Evolutionary conservation across 2,329 filamentous ascomycete genomes (phyloP), one percentile per base, ranked within the genome.

Genomic region (Talaromyces atroroseus): DNA sequence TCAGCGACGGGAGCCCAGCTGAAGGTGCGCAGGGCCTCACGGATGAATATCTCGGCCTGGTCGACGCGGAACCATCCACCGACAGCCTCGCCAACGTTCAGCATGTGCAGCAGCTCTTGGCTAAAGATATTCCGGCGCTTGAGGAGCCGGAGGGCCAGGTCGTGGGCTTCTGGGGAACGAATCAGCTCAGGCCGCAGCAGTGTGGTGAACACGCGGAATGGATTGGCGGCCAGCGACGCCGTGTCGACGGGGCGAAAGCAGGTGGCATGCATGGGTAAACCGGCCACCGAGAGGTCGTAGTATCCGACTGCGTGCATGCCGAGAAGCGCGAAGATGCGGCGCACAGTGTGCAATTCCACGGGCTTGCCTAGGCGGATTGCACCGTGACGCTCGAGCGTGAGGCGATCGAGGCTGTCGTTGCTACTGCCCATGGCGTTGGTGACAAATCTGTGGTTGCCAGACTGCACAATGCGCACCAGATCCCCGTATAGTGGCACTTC

Each of bases 241-340:
- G 58, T 52, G 5, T 62, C 66, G 0, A 63, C 66, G 0, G 79
- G 78, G 1, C 80, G 74, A 58, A 82, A 82, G 8, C 74, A 76
- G 0, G 79, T 82, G 1, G 78, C 78, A 54, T 81, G 78, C 64
- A 82, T 73, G 0, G 79, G 80, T 14, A 82, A 67, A 0, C 74
- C 73, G 2, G 74, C 78, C 0, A 72, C 62, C 0, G 72, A 73
- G 0, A 82, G 68, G 54, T 82, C 78, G 58, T 82, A 82, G 61
- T 81, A 81, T 0, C 78, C 79, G 0, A 81, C 78, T 0, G 80
- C 71, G 21, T 74, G 62, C 73, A 82, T 76, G 5, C 75, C 77
- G 56, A 82, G 65, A 1, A 80, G 56, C 0, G 68, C 66, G 57
- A 82, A 80, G 26, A 82, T 62, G 8, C 77, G 72, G 1, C 68